Percentiles rank a stretch among this genome's conserved stretches.
Conservation (phyloP, 1,284 basidiomycete species). For the Puccinia polysora region DNA sequence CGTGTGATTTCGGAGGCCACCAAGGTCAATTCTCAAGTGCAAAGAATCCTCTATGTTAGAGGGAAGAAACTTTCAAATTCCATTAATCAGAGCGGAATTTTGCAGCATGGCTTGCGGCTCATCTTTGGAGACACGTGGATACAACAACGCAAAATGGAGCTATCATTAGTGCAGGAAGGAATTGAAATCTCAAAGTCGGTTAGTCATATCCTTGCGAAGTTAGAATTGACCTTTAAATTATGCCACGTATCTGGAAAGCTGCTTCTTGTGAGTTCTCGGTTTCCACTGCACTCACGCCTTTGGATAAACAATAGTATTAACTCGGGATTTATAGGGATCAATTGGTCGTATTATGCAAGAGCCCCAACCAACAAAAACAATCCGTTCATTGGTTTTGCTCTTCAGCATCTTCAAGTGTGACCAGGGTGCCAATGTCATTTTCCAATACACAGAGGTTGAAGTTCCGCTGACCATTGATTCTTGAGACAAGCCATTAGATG, state of each 20-base stretch:
- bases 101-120: not conserved
- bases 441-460: not conserved
- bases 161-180: not conserved
- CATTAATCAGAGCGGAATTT: constrained; percentile 2
- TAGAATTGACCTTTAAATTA: constrained; percentile 1
- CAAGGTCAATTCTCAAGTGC: not conserved
- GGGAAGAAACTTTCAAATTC: constrained; percentile 9
- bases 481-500: not conserved
- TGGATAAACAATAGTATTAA: too few relatives aligned
- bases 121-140: constrained; percentile 8
- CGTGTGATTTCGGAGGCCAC: not conserved
- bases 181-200: not conserved
- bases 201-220: not conserved
- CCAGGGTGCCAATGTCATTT: not conserved
- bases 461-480: not conserved
- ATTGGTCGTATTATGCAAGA: constrained; percentile 1
- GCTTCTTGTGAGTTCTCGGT: not conserved
- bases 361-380: constrained; percentile 3
- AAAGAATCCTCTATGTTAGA: not conserved
- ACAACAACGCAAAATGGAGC: not conserved
- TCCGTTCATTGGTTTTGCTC: not conserved
- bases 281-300: not conserved
- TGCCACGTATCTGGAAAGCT: not conserved
- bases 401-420: constrained; percentile 10
- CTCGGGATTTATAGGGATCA: not conserved